Evolutionary conservation across 2,329 filamentous ascomycete species (phyloP).

Genomic region (Diaporthe sp.): DNA sequence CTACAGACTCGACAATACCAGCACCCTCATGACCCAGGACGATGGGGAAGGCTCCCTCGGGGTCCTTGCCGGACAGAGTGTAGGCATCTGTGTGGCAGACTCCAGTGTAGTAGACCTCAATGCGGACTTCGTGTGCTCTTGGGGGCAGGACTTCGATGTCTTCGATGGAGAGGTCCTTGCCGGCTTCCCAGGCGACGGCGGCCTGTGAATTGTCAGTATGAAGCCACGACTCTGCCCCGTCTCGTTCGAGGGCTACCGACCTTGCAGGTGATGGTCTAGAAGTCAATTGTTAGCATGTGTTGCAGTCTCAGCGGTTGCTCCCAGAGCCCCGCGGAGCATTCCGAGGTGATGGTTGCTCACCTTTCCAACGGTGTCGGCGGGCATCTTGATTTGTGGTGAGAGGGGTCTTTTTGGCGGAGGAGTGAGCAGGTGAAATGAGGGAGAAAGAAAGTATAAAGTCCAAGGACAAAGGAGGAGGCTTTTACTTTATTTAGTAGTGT

Average conservation of each 20-base stretch:
- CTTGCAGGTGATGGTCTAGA: conserved; percentile 41
- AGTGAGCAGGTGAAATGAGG: conserved; percentile 43
- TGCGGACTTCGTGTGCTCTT: conserved; percentile 93
- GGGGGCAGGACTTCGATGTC: conserved; percentile 93
- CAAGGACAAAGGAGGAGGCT: conserved; percentile 44
- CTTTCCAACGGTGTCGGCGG: conserved; percentile 42
- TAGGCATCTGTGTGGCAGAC: conserved; percentile 98
- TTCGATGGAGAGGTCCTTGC: conserved; percentile 89
- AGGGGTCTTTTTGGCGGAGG: conserved; percentile 43
- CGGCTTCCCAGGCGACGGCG: conserved; percentile 97
- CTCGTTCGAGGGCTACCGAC: conserved; percentile 12
- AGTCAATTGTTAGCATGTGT: conserved; percentile 26
- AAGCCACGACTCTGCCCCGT: not conserved
- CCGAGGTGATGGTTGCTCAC: not conserved
- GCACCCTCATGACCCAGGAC: conserved; percentile 93
- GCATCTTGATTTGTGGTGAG: conserved; percentile 32
- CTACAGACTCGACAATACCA: conserved; percentile 92
- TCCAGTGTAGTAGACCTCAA: conserved; percentile 97
- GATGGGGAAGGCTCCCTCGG: conserved; percentile 93
- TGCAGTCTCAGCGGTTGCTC: not conserved
- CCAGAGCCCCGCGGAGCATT: not conserved
- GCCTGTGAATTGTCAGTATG: conserved; percentile 68
- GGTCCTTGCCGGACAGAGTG: conserved; percentile 95
- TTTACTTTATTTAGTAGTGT: conserved; percentile 17
- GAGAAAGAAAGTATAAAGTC: conserved; percentile 39